Evolutionary conservation across 2,329 filamentous ascomycete species (phyloP).

Genomic region (Mariannaea elegans): DNA sequence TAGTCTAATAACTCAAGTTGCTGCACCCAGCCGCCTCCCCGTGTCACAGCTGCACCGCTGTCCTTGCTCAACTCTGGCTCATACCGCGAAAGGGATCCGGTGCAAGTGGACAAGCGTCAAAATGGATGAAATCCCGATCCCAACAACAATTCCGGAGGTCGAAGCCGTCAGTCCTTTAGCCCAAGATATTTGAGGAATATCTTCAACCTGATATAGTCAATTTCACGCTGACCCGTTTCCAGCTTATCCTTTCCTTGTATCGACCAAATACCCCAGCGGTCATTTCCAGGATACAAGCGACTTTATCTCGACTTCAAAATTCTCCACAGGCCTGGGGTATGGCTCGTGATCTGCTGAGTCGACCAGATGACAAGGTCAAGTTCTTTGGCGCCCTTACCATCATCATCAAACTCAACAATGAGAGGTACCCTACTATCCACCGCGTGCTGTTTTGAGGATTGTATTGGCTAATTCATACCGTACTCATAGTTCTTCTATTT

Average conservation of each 20-base stretch:
- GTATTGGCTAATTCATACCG: neutral
- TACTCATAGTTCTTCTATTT: slow-evolving; percentile 55
- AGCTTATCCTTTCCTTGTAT: slow-evolving; percentile 64
- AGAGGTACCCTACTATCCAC: slow-evolving; percentile 64
- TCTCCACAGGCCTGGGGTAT: slow-evolving; percentile 86
- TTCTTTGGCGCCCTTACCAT: slow-evolving; percentile 95
- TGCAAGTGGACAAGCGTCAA: neutral
- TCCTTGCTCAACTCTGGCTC: neutral
- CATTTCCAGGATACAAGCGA: slow-evolving; percentile 69
- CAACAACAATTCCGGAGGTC: slow-evolving; percentile 29
- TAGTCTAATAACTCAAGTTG: too few relatives aligned
- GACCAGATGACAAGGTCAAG: slow-evolving; percentile 76
- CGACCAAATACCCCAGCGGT: slow-evolving; percentile 58
- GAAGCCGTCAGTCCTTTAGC: slow-evolving; percentile 28
- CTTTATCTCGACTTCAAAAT: slow-evolving; percentile 80
- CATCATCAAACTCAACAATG: slow-evolving; percentile 93
- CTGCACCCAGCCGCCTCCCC: too few relatives aligned
- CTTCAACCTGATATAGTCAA: neutral
- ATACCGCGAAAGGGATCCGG: neutral
- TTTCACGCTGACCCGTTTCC: slow-evolving; percentile 24
- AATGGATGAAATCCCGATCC: slow-evolving; percentile 30
- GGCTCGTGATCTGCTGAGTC: slow-evolving; percentile 77
- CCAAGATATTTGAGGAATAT: neutral
- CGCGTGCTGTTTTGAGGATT: neutral
- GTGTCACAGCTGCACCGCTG: too few relatives aligned